These are phyloP conservation scores for Biancaea sappan DNA, from an alignment of 306 rosid genomes.

Conservation along the genomic window DNA sequence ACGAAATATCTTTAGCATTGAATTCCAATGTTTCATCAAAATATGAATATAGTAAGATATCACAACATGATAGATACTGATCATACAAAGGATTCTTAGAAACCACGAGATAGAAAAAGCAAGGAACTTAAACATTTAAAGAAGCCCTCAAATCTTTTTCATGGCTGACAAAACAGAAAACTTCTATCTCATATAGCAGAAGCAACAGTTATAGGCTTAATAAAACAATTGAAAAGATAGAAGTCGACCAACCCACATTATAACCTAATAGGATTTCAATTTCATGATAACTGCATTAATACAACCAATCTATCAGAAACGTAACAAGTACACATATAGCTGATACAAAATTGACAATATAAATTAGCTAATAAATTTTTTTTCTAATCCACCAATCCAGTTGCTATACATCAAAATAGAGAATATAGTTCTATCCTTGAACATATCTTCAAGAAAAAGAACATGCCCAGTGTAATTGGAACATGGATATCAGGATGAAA, in stretches of 20 bases:
- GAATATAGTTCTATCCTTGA: neutral
- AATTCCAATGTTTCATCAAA: constrained; percentile 6
- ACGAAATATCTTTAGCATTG: constrained; percentile 17
- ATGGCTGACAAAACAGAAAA: neutral
- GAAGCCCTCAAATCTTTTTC: neutral
- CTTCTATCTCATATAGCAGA: constrained; percentile 4
- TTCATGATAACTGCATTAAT: neutral
- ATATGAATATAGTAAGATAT: neutral
- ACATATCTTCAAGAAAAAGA: constrained; percentile 8
- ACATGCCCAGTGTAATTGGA: neutral
- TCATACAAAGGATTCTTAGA: constrained; percentile 21
- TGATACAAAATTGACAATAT: neutral
- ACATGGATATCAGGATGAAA: constrained; percentile 6
- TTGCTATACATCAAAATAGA: constrained; percentile 7
- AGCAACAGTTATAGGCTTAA: neutral
- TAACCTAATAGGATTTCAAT: neutral
- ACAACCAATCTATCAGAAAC: neutral
- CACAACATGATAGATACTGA: neutral
- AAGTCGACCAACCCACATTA: neutral
- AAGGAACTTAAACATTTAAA: neutral
- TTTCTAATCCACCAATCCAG: neutral
- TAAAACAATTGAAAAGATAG: constrained; percentile 8
- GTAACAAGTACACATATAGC: neutral
- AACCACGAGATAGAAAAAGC: neutral
- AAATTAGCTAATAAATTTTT: neutral